These are phyloP conservation scores for Seminavis robusta DNA, from an alignment of 108 stramenopile species.

Conservation along the genomic window DNA sequence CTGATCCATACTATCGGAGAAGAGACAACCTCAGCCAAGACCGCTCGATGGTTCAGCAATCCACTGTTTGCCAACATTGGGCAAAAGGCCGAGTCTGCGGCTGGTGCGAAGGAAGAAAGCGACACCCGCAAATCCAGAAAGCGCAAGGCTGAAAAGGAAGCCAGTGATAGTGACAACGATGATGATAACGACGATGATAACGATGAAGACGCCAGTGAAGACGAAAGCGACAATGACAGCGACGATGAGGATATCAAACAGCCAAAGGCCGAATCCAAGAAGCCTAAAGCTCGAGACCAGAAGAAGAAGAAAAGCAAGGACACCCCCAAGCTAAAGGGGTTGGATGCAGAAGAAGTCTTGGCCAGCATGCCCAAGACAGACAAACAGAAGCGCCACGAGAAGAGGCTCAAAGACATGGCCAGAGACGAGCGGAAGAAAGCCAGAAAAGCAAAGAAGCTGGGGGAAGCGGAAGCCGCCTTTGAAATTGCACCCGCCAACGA, in stretches of 20 bases:
- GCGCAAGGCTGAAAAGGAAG: slow-evolving; percentile 6
- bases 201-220: slow-evolving; percentile 17
- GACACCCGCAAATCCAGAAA: no score
- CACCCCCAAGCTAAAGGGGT: slow-evolving; percentile 17
- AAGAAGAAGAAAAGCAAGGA: slow-evolving; percentile 22
- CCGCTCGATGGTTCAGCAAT: slow-evolving; percentile 92
- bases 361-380: slow-evolving; percentile 96
- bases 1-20: slow-evolving; percentile 66
- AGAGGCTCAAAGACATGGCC: slow-evolving; percentile 84
- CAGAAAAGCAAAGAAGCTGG: slow-evolving; percentile 62
- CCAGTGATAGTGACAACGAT: slow-evolving; percentile 25
- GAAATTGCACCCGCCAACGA: slow-evolving; percentile 57
- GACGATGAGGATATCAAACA: slow-evolving; percentile 10
- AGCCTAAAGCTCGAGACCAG: not conserved
- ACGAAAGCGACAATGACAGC: slow-evolving; percentile 44
- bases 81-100: slow-evolving; percentile 57
- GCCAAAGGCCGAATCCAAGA: slow-evolving; percentile 5
- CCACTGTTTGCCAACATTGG: slow-evolving; percentile 87
- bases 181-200: slow-evolving; percentile 21
- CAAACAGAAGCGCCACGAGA: slow-evolving; percentile 94
- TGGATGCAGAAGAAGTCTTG: slow-evolving; percentile 76
- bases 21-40: slow-evolving; percentile 77
- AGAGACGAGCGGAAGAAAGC: slow-evolving; percentile 83
- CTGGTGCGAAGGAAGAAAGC: not conserved
- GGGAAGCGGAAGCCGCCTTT: slow-evolving; percentile 67